Percentiles rank a stretch among this genome's conserved stretches.
Evolutionary conservation across 2,329 filamentous ascomycete genomes (phyloP).

Genomic region (Apiospora hydei): DNA sequence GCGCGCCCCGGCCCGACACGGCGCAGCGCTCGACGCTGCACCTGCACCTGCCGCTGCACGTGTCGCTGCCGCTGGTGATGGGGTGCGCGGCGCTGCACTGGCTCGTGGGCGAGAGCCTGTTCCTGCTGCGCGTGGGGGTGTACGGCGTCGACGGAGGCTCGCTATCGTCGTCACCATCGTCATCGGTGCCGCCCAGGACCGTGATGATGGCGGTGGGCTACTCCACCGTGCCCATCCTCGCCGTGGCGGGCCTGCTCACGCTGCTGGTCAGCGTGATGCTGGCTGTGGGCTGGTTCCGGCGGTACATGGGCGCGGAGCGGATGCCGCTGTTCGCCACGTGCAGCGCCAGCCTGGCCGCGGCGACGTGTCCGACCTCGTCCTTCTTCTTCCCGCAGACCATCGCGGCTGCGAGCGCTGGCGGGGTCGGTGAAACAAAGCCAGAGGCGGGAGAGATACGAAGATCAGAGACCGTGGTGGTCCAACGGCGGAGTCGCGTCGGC

Average conservation of each 20-base stretch:
- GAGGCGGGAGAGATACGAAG: background rate
- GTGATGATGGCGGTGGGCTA: slow-evolving; percentile 20
- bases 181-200: background rate
- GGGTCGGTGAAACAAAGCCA: background rate
- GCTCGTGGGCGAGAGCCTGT: slow-evolving; percentile 23
- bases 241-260: slow-evolving; percentile 14
- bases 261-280: background rate
- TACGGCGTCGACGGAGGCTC: background rate
- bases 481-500: background rate
- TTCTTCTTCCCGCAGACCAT: slow-evolving; percentile 5
- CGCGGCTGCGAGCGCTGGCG: background rate
- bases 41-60: slow-evolving; percentile 17
- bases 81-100: slow-evolving; percentile 23
- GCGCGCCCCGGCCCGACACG: slow-evolving; percentile 11
- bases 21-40: slow-evolving; percentile 18
- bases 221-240: slow-evolving; percentile 20
- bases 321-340: slow-evolving; percentile 25
- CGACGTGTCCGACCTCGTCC: slow-evolving; percentile 21
- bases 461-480: background rate
- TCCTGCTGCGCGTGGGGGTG: slow-evolving; percentile 24
- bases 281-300: slow-evolving; percentile 21
- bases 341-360: slow-evolving; percentile 25
- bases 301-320: slow-evolving; percentile 23
- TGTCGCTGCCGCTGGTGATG: slow-evolving; percentile 22
- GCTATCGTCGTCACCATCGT: background rate